Evolutionary conservation across 148 eudicot species (phyloP).

Genomic region (Persicaria maculosa): DNA sequence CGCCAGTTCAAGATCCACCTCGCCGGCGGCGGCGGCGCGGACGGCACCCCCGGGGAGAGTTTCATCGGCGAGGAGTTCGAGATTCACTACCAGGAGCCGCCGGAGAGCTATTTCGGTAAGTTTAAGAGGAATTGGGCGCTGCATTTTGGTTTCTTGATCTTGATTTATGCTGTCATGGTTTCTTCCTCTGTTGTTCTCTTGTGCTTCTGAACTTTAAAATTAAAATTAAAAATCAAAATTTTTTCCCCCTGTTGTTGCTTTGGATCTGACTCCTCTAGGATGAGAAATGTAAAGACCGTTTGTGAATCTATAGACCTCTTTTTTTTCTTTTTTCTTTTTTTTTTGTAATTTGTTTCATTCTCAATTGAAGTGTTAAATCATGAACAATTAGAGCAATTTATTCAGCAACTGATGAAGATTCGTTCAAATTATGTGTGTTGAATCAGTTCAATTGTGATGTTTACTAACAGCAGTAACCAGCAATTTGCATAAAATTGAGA

Average conservation of each 20-base stretch:
- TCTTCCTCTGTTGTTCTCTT: slow-evolving; percentile 92
- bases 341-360: no score
- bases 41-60: slow-evolving; percentile 15
- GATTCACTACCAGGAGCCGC: slow-evolving; percentile 86
- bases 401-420: no score
- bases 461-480: neutral
- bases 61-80: slow-evolving; percentile 58
- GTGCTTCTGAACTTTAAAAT: slow-evolving; percentile 70
- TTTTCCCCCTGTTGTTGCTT: neutral
- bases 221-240: no score
- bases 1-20: slow-evolving; percentile 42
- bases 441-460: neutral
- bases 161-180: slow-evolving; percentile 75
- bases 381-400: no score
- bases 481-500: no score
- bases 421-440: neutral
- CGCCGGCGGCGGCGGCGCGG: slow-evolving; percentile 20
- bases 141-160: slow-evolving; percentile 88
- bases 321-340: no score
- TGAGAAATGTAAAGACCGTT: neutral
- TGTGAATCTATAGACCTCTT: neutral
- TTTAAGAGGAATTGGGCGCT: slow-evolving; percentile 97
- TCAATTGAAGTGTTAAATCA: no score
- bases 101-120: slow-evolving; percentile 92
- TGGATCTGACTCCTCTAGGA: neutral